A percentile compares a stretch with the other conserved stretches of the same genome.
These are phyloP conservation scores for Cercophora scortea DNA, from an alignment of 495 filamentous ascomycete genomes.

Conservation along the genomic window DNA sequence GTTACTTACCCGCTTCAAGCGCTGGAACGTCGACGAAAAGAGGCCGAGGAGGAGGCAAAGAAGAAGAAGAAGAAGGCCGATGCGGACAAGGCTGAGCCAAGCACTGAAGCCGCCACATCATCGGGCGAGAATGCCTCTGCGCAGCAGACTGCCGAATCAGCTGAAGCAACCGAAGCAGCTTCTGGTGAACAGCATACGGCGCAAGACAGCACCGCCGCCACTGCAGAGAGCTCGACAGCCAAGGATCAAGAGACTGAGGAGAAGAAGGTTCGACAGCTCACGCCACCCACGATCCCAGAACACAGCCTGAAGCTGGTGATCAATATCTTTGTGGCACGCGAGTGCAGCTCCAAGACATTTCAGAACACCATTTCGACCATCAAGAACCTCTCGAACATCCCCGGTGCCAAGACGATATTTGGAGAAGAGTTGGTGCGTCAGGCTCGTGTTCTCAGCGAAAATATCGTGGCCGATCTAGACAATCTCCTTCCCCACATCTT, in stretches of 20 bases:
- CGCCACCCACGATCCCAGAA: constrained; percentile 81
- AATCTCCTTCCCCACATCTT: constrained; percentile 83
- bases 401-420: constrained; percentile 82
- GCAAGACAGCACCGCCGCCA: constrained; percentile 18
- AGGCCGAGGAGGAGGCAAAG: constrained; percentile 51
- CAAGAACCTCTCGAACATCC: constrained; percentile 91
- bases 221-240: constrained; percentile 35
- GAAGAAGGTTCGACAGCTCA: constrained; percentile 67
- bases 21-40: constrained; percentile 76
- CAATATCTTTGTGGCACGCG: constrained; percentile 88
- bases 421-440: constrained; percentile 82
- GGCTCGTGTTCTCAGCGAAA: constrained; percentile 73
- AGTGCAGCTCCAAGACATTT: constrained; percentile 96
- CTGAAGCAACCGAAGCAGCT: constrained; percentile 8
- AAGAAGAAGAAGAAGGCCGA: constrained; percentile 46
- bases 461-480: constrained; percentile 75
- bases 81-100: constrained; percentile 17
- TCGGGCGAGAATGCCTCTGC: constrained; percentile 16
- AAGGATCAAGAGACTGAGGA: constrained; percentile 48
- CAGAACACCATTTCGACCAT: constrained; percentile 94
- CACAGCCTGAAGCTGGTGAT: constrained; percentile 87
- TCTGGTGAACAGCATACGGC: constrained; percentile 16
- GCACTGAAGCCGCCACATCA: constrained; percentile 12
- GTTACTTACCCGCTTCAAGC: constrained; percentile 82
- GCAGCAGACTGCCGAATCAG: constrained; percentile 13